Base-by-base conservation (phyloP, 345 rosid species). In the Moricandia arvensis region DNA sequence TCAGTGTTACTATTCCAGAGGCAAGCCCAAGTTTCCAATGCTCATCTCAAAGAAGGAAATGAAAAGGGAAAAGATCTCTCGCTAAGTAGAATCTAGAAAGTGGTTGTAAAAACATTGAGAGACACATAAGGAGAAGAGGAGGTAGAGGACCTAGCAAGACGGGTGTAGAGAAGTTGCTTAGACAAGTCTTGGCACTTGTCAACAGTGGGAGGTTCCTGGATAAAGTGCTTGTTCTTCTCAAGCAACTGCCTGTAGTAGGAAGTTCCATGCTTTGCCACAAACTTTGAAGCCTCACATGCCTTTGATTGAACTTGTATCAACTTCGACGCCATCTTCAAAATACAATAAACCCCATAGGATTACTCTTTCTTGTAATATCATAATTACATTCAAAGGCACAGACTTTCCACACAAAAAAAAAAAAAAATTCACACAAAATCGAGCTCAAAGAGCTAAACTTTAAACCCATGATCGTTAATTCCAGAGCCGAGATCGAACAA, bases 101-200 rank as follows among this genome's bases (percentile, higher is more conserved):
- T 21, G 24, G 24, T 21, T 21, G 24, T 21, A 21, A 60, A 34
- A 34, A 34, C 8, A 34, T 6, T 9, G 18, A 45, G 0, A 62
- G 75, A 37, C n/a, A 51, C 8, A 49, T 17, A 18, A 5, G 62
- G 68, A 0, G 38, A 38, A 54, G 45, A 72, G 66, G 69, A 26
- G 27, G 63, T 64, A n/a, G 24, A 37, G n/a, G 21, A 92, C 97
- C 97, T 90, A 35, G 96, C 96, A 13, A 93, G 96, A 68, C 96
- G 96, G 57, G 96, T 88, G 86, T 93, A 89, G 5, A 93, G 61
- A 72, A 93, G 81, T 59, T 90, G 95, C 81, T 93, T 93, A n/a
- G 95, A 74, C 80, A 90, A 69, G 66, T 77, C 80, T 73, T 83
- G 82, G 77, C 96, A 93, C 63, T 83, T 93, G 77, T 93, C 91